Conservation (phyloP, 2,329 filamentous ascomycete genomes). For the Leptosphaerulina australis region DNA sequence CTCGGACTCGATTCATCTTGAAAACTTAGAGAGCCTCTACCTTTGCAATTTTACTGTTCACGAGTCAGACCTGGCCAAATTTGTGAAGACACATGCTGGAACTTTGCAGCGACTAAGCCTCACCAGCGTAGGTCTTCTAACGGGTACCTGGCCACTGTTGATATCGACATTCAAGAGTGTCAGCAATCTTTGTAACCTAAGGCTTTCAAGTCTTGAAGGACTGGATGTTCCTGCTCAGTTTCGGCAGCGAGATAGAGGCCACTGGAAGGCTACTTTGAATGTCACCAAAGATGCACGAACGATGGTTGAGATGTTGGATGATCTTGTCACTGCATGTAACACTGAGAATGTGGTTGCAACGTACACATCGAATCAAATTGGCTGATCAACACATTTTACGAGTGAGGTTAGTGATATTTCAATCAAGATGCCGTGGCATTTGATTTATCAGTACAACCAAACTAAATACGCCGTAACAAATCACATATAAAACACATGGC, state of each 20-base stretch:
- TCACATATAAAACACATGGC: background rate
- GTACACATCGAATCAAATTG: too few relatives aligned
- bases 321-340: slow-evolving; percentile 9
- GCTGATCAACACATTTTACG: too few relatives aligned
- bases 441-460: too few relatives aligned
- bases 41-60: slow-evolving; percentile 26
- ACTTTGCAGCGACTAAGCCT: slow-evolving; percentile 24
- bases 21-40: slow-evolving; percentile 21
- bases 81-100: slow-evolving; percentile 23
- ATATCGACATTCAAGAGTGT: slow-evolving; percentile 15
- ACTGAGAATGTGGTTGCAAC: background rate
- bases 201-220: slow-evolving; percentile 15
- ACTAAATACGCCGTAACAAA: too few relatives aligned
- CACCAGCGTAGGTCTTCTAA: slow-evolving; percentile 18
- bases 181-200: slow-evolving; percentile 8
- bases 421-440: too few relatives aligned
- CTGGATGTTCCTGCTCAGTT: background rate
- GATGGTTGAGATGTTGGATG: slow-evolving; percentile 19
- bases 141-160: slow-evolving; percentile 26
- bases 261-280: slow-evolving; percentile 15
- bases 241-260: slow-evolving; percentile 1
- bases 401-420: too few relatives aligned
- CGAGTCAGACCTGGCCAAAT: slow-evolving; percentile 21
- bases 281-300: background rate
- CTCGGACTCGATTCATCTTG: slow-evolving; percentile 18